A percentile compares a stretch with the other conserved stretches of the same genome.
These are phyloP conservation scores for Termitomyces sp. DNA, from an alignment of 768 basidiomycete genomes.

Conservation along the genomic window DNA sequence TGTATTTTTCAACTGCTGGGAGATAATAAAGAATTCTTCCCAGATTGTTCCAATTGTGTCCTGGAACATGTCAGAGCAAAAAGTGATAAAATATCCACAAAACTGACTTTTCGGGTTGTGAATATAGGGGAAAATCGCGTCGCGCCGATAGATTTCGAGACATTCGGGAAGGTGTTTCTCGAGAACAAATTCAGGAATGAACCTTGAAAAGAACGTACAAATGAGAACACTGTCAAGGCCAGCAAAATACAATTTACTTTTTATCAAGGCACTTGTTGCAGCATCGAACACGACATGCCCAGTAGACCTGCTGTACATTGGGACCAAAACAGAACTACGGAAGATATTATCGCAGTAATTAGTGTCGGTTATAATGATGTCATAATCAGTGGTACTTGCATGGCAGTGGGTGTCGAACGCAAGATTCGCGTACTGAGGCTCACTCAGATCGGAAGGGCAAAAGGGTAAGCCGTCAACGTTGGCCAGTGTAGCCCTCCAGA, in stretches of 20 bases:
- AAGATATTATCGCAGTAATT: neutral
- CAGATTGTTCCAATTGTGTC: constrained; percentile 6
- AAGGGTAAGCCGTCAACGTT: constrained; percentile 26
- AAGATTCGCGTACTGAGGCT: constrained; percentile 33
- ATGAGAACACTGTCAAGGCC: neutral
- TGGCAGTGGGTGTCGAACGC: constrained; percentile 25
- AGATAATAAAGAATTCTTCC: constrained; percentile 22
- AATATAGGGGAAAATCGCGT: constrained; percentile 27
- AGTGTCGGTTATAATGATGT: neutral
- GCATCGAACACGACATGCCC: constrained; percentile 33
- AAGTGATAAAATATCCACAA: neutral
- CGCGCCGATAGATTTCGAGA: constrained; percentile 21
- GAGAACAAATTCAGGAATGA: constrained; percentile 25
- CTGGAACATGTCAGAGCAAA: constrained; percentile 5
- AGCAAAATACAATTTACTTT: constrained; percentile 19
- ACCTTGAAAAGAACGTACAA: constrained; percentile 16
- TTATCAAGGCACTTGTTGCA: constrained; percentile 31
- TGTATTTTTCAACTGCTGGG: constrained; percentile 19
- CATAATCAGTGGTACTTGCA: constrained; percentile 6
- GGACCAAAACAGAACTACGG: constrained; percentile 28
- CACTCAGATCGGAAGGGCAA: constrained; percentile 31
- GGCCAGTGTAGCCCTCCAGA: constrained; percentile 24
- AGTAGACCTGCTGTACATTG: constrained; percentile 28
- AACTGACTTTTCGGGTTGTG: constrained; percentile 19
- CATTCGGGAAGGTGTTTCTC: constrained; percentile 20